Percentiles rank a stretch among this genome's conserved stretches.
Evolutionary conservation across 1,284 basidiomycete species (phyloP).

Genomic region (Ganoderma lingzhi): DNA sequence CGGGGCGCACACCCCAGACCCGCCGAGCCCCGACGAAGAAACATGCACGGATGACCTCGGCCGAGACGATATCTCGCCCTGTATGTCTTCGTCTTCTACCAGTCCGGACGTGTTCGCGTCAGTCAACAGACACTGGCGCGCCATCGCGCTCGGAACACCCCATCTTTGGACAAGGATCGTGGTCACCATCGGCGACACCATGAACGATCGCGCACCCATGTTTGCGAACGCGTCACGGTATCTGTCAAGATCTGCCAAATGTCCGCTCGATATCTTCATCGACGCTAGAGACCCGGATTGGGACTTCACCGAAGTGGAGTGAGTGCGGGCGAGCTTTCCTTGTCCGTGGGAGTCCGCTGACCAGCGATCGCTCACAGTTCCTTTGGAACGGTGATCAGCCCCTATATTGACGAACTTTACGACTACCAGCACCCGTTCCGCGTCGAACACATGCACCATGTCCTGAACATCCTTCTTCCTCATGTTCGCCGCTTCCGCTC

Average conservation of each 20-base stretch:
- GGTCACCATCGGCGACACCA: slow-evolving; percentile 47
- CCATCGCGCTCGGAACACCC: slow-evolving; percentile 54
- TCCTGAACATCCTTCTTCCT: slow-evolving; percentile 53
- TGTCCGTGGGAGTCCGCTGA: background rate
- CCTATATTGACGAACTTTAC: slow-evolving; percentile 33
- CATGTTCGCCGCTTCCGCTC: slow-evolving; percentile 59
- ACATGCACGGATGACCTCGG: slow-evolving; percentile 28
- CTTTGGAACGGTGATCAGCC: slow-evolving; percentile 28
- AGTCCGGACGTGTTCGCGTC: slow-evolving; percentile 52
- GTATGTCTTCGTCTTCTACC: slow-evolving; percentile 47
- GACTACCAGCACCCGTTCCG: slow-evolving; percentile 50
- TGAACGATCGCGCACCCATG: slow-evolving; percentile 20
- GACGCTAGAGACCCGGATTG: slow-evolving; percentile 61
- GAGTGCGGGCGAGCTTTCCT: slow-evolving; percentile 34
- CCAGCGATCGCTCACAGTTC: slow-evolving; percentile 17
- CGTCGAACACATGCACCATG: slow-evolving; percentile 49
- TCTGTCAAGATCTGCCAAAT: slow-evolving; percentile 52
- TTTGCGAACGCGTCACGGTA: slow-evolving; percentile 45
- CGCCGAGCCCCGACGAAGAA: slow-evolving; percentile 16
- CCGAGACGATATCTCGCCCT: slow-evolving; percentile 44
- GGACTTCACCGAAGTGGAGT: slow-evolving; percentile 59
- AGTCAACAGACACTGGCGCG: slow-evolving; percentile 60
- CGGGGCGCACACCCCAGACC: slow-evolving; percentile 42
- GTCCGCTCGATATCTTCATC: slow-evolving; percentile 60
- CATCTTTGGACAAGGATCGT: slow-evolving; percentile 62